Evolutionary conservation across 768 basidiomycete species (phyloP).

Genomic region (Holtermannia corniformis): DNA sequence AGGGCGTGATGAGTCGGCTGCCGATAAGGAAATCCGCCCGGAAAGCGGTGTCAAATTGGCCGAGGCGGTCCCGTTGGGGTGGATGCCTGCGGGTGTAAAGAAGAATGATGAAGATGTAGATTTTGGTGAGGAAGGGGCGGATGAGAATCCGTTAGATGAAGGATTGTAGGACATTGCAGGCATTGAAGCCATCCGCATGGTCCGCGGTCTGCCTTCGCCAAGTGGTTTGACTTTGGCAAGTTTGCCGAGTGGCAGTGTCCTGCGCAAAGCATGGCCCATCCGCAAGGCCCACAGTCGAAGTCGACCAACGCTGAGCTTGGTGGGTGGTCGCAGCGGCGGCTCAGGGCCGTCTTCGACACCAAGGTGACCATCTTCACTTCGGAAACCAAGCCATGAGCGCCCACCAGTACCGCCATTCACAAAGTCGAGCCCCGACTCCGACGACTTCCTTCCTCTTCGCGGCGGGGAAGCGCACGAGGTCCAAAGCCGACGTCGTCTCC

Average conservation of each 20-base stretch:
- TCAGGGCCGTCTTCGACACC: slow-evolving; percentile 4
- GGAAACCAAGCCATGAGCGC: neutral
- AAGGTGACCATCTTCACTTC: neutral
- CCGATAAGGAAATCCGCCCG: no score
- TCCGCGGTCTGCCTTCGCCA: neutral
- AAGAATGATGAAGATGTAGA: neutral
- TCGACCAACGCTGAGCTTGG: slow-evolving; percentile 5
- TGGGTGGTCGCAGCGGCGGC: no score
- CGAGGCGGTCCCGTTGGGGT: no score
- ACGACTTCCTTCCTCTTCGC: slow-evolving; percentile 20
- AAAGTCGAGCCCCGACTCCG: slow-evolving; percentile 12
- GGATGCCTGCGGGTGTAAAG: neutral
- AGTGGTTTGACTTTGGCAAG: neutral
- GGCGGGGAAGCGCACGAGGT: neutral
- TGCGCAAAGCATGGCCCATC: slow-evolving; percentile 4
- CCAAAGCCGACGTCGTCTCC: slow-evolving; percentile 10
- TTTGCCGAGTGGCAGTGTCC: neutral
- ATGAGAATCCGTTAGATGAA: no score
- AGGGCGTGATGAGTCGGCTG: no score
- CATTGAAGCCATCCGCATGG: slow-evolving; percentile 4
- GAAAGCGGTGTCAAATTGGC: no score
- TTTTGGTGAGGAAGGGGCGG: neutral
- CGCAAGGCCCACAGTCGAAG: slow-evolving; percentile 6
- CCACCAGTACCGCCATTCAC: neutral
- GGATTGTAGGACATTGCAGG: slow-evolving; percentile 10